A percentile compares a stretch with the other conserved stretches of the same genome.
phyloP scores from a whole-genome alignment of 768 basidiomycete species.

The Trametes villosa region DNA sequence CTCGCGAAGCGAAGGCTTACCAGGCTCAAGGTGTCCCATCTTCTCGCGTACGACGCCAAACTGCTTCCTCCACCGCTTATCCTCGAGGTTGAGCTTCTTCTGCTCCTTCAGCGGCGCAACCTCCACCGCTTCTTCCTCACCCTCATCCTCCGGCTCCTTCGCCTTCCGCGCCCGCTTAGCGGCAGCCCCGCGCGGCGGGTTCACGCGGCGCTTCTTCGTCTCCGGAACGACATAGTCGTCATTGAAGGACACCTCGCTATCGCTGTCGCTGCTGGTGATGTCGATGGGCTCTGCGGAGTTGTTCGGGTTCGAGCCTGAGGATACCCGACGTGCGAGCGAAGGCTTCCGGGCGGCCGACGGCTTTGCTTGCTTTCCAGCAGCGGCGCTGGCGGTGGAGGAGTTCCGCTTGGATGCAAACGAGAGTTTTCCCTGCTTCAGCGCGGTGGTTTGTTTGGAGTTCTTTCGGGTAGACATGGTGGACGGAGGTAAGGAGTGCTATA shows the following conservation, averaged over 20 bases:
- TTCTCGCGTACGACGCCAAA: slow-evolving; percentile 50
- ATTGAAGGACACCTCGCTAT: slow-evolving; percentile 5
- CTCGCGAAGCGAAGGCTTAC: slow-evolving; percentile 47
- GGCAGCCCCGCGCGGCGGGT: not conserved
- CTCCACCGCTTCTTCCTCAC: not conserved
- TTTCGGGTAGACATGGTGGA: slow-evolving; percentile 14
- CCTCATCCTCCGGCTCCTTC: not conserved
- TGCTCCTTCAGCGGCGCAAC: slow-evolving; percentile 7
- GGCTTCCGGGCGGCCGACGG: not conserved
- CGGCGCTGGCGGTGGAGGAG: slow-evolving; percentile 2
- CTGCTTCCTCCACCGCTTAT: slow-evolving; percentile 49
- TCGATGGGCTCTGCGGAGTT: slow-evolving; percentile 4
- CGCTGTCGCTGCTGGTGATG: slow-evolving; percentile 15
- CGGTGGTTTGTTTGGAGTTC: not conserved
- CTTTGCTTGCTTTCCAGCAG: slow-evolving; percentile 5
- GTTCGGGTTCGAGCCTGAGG: slow-evolving; percentile 13
- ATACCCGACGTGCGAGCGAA: not conserved
- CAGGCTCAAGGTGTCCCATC: slow-evolving; percentile 60
- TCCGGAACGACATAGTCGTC: slow-evolving; percentile 1
- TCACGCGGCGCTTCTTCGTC: slow-evolving; percentile 8
- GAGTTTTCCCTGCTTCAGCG: slow-evolving; percentile 19
- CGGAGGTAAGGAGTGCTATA: not conserved
- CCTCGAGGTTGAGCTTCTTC: slow-evolving; percentile 8
- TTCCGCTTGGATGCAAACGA: slow-evolving; percentile 19
- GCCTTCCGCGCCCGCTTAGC: not conserved